Base-by-base conservation (phyloP, 305 asterid species). In the Vinca major region DNA sequence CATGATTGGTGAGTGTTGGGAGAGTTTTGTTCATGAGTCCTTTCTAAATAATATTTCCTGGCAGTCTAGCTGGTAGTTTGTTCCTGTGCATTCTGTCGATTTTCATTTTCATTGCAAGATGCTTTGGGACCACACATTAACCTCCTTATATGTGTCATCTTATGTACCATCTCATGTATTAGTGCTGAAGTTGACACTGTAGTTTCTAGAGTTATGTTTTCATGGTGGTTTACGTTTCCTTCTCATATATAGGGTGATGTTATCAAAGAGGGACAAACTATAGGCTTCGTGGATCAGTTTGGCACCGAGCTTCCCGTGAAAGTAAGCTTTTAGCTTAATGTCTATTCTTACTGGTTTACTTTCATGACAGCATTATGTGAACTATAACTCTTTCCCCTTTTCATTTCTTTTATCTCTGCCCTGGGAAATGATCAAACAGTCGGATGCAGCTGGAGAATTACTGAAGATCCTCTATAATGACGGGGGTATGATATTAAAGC, bases 181-280 rank as follows among this genome's bases (percentile, higher is more conserved):
- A 21, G 14, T 41, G 62, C 62, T 50, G 49, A 71, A 67, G 63
- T 62, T 67, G 45, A 60, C 65, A n/a, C 33, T 26, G 60, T 19
- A 62, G 21, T 54, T 62, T 62, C n/a, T 39, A 57, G 45, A 48
- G 2, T 75, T 69, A 52, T 65, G 33, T 65, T 71, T 40, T 62
- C 45, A 26, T 33, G 56, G 51, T 65, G 68, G 36, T 13, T 57
- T 39, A 40, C 53, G 48, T 44, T 71, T 72, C 36, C 69, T 67
- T 78, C 66, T 48, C 66, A 17, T 79, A 54, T 55, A 62, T 75
- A 90, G 96, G 97, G 96, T 17, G 89, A 85, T 64, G 67, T 81
- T 70, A 84, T 90, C 85, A 86, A 88, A 84, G 94, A 90, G 82
- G 97, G 95, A 62, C 92, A 88, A 75, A 75, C 78, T 53, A 66